Percentiles rank a stretch among this genome's conserved stretches.
Conservation (phyloP, 495 filamentous ascomycete species). For the Recurvomyces mirabilis region DNA sequence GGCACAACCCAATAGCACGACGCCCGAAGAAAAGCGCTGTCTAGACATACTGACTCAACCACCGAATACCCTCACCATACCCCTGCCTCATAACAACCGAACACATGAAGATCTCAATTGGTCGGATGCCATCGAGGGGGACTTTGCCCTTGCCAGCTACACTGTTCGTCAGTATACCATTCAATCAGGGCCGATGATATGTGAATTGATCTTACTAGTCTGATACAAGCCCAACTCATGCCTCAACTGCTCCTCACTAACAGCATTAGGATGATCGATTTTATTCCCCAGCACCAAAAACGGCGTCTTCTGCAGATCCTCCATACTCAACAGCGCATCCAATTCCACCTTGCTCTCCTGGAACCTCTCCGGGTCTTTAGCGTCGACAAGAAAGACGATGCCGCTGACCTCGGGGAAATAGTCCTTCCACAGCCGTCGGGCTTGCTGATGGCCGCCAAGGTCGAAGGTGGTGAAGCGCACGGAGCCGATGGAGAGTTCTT, state of each 20-base stretch:
- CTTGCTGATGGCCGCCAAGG: slow-evolving; percentile 93
- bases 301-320: slow-evolving; percentile 80
- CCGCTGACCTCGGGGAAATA: slow-evolving; percentile 96
- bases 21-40: too few relatives aligned
- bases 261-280: slow-evolving; percentile 93
- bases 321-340: slow-evolving; percentile 86
- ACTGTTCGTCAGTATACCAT: neutral
- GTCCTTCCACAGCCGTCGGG: slow-evolving; percentile 94
- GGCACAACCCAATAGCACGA: too few relatives aligned
- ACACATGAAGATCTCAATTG: slow-evolving; percentile 99
- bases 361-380: slow-evolving; percentile 90
- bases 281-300: slow-evolving; percentile 96
- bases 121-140: slow-evolving; percentile 83
- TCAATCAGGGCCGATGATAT: neutral
- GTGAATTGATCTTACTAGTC: slow-evolving; percentile 37
- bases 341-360: slow-evolving; percentile 91
- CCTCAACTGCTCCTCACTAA: slow-evolving; percentile 87
- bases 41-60: slow-evolving; percentile 34
- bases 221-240: slow-evolving; percentile 85
- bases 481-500: slow-evolving; percentile 93
- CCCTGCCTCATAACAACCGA: slow-evolving; percentile 95
- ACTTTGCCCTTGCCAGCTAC: slow-evolving; percentile 92
- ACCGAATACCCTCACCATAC: slow-evolving; percentile 69
- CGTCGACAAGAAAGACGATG: slow-evolving; percentile 95
- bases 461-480: slow-evolving; percentile 83